Percentiles rank a stretch among this genome's conserved stretches.
phyloP scores from a whole-genome alignment of 1,284 basidiomycete species.

The Ustilago shanxiensis region DNA sequence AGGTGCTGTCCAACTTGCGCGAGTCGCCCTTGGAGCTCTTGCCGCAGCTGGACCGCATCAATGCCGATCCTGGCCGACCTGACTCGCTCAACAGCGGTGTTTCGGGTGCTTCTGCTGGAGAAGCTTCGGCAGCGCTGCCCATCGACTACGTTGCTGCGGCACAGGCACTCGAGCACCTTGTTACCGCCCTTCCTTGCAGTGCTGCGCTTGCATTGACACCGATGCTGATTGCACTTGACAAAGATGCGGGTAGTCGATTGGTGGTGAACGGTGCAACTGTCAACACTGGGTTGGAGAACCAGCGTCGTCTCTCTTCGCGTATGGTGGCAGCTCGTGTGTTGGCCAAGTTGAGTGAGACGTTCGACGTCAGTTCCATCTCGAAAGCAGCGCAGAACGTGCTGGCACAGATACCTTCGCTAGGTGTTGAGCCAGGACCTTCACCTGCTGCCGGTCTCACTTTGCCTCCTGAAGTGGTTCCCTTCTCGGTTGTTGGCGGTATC shows the following conservation, averaged over 20 bases:
- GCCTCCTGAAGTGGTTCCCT: constrained; percentile 49
- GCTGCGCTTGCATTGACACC: constrained; percentile 83
- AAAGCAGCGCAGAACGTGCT: constrained; percentile 35
- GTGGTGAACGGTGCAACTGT: constrained; percentile 58
- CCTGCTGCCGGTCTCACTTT: constrained; percentile 38
- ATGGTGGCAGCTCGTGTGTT: constrained; percentile 79
- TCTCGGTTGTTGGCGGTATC: constrained; percentile 40
- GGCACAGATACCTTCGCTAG: constrained; percentile 46
- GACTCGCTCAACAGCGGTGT: constrained; percentile 31
- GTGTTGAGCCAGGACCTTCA: constrained; percentile 49
- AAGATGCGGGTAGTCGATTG: constrained; percentile 73
- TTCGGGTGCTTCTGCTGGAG: constrained; percentile 26
- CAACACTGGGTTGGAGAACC: constrained; percentile 40
- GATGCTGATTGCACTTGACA: constrained; percentile 84
- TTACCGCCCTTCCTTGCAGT: constrained; percentile 79
- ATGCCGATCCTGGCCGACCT: constrained; percentile 67
- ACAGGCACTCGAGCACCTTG: constrained; percentile 78
- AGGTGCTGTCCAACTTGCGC: constrained; percentile 31
- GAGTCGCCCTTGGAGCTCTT: constrained; percentile 70
- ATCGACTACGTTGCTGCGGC: constrained; percentile 83
- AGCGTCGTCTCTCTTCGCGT: constrained; percentile 76
- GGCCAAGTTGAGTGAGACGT: constrained; percentile 79
- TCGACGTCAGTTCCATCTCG: constrained; percentile 73
- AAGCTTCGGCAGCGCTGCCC: constrained; percentile 71
- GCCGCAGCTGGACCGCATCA: constrained; percentile 73